Base-by-base conservation (phyloP, 768 basidiomycete species). In the Psilocybe cyanescens region DNA sequence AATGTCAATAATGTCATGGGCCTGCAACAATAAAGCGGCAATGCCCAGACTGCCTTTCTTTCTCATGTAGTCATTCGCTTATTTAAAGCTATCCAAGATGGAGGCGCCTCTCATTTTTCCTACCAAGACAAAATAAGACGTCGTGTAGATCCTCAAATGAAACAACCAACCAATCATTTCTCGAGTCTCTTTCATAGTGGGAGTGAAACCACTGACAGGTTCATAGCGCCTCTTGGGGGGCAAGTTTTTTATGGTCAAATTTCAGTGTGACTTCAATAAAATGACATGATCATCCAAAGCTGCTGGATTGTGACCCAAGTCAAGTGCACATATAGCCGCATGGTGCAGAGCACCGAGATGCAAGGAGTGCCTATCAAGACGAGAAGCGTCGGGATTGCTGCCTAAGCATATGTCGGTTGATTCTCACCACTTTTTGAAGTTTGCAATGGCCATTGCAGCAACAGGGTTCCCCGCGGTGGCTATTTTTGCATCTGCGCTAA, bases 291-390 rank as follows among this genome's bases (percentile, higher is more conserved):
- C 62, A 58, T 70, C 65, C 29, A 69, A 51, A 28, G 64, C 60
- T 33, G 58, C 63, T 17, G 66, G 64, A 29, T 66, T 67, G 44
- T 67, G 54, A 3, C 61, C 65, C 48, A 70, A 66, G 60, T 73
- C 67, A 33, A 74, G 67, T 45, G 71, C 69, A 61, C 70, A 70
- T 17, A 71, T 68, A 47, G 59, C 64, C 44, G 73, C 69, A 47
- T 72, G 69, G 50, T 60, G 71, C 50, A 71, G 59, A 17, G 60
- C 59, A 39, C 62, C 62, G n/a, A 68, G 58, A 61, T 73, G 74
- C 33, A 57, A 63, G 7, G 66, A 60, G 60, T 72, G 68, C 74
- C 71, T 72, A 47, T 37, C 57, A 17, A 24, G 30, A 51, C 41
- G 35, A 44, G 58, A 54, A 55, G 57, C 19, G 39, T 62, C 33